Percentiles rank a stretch among this genome's conserved stretches.
Evolutionary conservation across 345 rosid genomes (phyloP).

Genomic region (Ceriops zippeliana): DNA sequence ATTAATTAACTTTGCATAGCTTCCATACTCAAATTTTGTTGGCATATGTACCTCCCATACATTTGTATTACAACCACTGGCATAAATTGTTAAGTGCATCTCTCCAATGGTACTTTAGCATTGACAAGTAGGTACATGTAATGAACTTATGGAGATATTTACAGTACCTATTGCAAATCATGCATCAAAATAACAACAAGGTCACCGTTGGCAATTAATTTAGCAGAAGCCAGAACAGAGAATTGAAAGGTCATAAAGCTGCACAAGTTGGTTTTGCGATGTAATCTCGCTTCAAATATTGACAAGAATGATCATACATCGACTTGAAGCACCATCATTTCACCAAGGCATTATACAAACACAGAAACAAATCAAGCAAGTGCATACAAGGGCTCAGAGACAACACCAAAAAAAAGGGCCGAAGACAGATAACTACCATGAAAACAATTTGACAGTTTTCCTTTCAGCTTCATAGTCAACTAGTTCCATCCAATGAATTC

Average conservation of each 20-base stretch:
- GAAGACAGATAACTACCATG: not conserved
- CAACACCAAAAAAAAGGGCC: conserved; percentile 3
- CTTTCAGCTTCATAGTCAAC: conserved; percentile 8
- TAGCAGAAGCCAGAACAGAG: not conserved
- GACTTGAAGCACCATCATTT: not conserved
- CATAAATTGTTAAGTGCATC: not conserved
- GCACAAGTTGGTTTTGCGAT: too few relatives aligned
- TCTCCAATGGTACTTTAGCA: not conserved
- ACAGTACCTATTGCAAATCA: not conserved
- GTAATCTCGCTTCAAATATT: not conserved
- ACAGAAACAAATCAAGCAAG: conserved; percentile 2
- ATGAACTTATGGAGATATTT: not conserved
- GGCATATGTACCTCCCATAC: not conserved
- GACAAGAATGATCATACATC: not conserved
- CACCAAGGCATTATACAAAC: not conserved
- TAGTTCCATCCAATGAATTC: conserved; percentile 12
- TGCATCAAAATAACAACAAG: not conserved
- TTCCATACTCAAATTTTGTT: not conserved
- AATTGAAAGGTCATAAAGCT: not conserved
- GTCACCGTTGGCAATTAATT: not conserved
- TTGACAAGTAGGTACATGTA: not conserved
- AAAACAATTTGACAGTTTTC: not conserved
- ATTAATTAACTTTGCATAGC: not conserved
- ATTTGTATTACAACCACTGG: not conserved
- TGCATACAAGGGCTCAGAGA: not conserved